phyloP scores from a whole-genome alignment of 139 green algal species.

The Klebsormidium nitens region DNA sequence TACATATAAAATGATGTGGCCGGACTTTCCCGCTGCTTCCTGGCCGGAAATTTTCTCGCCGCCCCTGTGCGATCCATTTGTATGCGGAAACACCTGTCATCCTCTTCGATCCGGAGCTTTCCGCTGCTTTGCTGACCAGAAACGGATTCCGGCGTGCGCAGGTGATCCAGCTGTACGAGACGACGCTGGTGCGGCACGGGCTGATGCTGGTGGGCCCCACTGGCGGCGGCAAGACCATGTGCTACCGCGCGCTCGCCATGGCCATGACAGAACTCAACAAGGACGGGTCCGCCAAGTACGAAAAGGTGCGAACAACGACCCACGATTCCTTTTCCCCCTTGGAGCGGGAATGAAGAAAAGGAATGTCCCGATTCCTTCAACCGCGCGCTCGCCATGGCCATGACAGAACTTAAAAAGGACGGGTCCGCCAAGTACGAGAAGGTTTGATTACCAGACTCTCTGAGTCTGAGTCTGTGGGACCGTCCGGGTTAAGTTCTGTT shows the following conservation, averaged over 20 bases:
- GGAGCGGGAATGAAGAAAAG: slow-evolving; percentile 35
- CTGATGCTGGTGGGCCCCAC: slow-evolving; percentile 80
- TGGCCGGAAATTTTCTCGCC: no score
- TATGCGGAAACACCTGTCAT: neutral
- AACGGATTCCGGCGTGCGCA: no score
- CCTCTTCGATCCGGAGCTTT: slow-evolving; percentile 4
- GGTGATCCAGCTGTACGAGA: slow-evolving; percentile 84
- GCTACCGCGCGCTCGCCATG: slow-evolving; percentile 51
- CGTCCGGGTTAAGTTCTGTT: no score
- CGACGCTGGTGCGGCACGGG: slow-evolving; percentile 73
- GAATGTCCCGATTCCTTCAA: no score
- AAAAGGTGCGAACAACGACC: slow-evolving; percentile 46
- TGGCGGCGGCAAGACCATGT: slow-evolving; percentile 70
- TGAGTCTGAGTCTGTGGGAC: no score
- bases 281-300: slow-evolving; percentile 25
- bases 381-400: slow-evolving; percentile 46
- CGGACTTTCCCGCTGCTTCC: no score
- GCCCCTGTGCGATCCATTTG: no score
- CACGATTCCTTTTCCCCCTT: slow-evolving; percentile 30
- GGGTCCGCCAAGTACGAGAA: slow-evolving; percentile 29
- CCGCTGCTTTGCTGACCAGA: slow-evolving; percentile 17
- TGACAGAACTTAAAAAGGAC: slow-evolving; percentile 37
- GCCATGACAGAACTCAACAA: slow-evolving; percentile 45
- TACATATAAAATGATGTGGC: no score
- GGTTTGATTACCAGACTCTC: no score